A percentile compares a stretch with the other conserved stretches of the same genome.
Evolutionary conservation across 495 filamentous ascomycete genomes (phyloP).

Genomic region (Penicillium manginii): DNA sequence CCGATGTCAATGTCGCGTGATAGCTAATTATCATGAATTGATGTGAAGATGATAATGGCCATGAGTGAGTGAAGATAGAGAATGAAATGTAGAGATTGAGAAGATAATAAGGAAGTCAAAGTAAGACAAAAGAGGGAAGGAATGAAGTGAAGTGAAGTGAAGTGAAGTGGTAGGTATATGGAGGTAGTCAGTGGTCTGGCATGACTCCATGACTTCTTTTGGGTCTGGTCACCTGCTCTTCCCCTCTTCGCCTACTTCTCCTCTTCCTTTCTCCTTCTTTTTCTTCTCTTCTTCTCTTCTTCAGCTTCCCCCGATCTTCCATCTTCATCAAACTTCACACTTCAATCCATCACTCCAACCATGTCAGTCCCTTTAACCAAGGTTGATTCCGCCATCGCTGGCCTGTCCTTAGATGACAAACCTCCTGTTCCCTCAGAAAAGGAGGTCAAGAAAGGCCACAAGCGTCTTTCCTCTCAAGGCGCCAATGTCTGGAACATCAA

Average conservation of each 20-base stretch:
- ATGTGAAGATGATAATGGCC: neutral
- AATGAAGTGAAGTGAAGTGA: neutral
- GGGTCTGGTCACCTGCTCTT: conserved; percentile 39
- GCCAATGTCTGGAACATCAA: conserved; percentile 79
- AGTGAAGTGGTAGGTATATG: neutral
- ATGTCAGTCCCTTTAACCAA: conserved; percentile 77
- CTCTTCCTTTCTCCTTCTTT: conserved; percentile 26
- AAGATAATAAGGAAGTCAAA: neutral
- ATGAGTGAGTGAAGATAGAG: neutral
- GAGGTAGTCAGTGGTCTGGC: neutral
- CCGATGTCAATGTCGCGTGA: conserved; percentile 45
- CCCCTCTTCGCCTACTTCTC: conserved; percentile 27
- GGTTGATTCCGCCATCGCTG: conserved; percentile 85
- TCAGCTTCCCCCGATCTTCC: conserved; percentile 1
- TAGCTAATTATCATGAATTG: conserved; percentile 27
- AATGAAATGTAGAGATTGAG: neutral
- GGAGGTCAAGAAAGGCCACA: conserved; percentile 57
- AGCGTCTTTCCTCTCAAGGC: conserved; percentile 67
- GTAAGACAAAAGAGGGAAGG: neutral
- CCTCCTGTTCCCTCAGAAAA: conserved; percentile 34
- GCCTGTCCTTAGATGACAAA: conserved; percentile 69
- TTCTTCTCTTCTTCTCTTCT: conserved; percentile 21
- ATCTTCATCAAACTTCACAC: neutral
- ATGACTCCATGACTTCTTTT: conserved; percentile 34
- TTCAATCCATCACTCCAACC: conserved; percentile 32